A percentile compares a stretch with the other conserved stretches of the same genome.
Conservation (phyloP, 257 asterid species). For the Phtheirospermum japonicum region DNA sequence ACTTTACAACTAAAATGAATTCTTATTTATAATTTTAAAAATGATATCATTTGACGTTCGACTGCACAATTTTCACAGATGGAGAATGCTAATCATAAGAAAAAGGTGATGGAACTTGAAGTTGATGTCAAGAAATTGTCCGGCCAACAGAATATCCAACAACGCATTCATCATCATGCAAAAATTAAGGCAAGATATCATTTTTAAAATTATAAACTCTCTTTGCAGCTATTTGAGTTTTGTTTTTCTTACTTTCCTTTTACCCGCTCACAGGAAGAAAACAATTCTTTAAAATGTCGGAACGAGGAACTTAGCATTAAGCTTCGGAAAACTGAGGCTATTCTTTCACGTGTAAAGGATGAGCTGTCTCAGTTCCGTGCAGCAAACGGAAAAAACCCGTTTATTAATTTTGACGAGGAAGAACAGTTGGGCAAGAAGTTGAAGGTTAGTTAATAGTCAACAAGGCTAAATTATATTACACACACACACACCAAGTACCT, state of each 20-base stretch:
- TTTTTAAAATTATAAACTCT: background rate
- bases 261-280: conserved; percentile 66
- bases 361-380: conserved; percentile 79
- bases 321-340: conserved; percentile 63
- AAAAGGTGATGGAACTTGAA: conserved; percentile 74
- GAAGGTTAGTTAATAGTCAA: conserved; percentile 49
- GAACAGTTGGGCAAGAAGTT: conserved; percentile 53
- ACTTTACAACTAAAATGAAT: conserved; percentile 6
- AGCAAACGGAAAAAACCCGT: conserved; percentile 68
- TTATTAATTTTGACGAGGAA: conserved; percentile 74
- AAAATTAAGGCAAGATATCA: conserved; percentile 66
- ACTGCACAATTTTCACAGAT: conserved; percentile 39
- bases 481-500: background rate
- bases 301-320: conserved; percentile 74
- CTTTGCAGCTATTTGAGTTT: background rate
- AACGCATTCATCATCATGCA: conserved; percentile 97
- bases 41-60: conserved; percentile 23
- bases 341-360: conserved; percentile 71
- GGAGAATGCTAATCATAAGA: conserved; percentile 63
- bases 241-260: background rate
- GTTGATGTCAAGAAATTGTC: conserved; percentile 71
- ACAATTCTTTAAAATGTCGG: conserved; percentile 64
- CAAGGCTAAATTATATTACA: background rate
- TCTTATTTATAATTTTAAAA: background rate
- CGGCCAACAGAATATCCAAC: conserved; percentile 94